Base-by-base conservation (phyloP, 2,329 filamentous ascomycete genomes). In the Colletotrichum shisoi region DNA sequence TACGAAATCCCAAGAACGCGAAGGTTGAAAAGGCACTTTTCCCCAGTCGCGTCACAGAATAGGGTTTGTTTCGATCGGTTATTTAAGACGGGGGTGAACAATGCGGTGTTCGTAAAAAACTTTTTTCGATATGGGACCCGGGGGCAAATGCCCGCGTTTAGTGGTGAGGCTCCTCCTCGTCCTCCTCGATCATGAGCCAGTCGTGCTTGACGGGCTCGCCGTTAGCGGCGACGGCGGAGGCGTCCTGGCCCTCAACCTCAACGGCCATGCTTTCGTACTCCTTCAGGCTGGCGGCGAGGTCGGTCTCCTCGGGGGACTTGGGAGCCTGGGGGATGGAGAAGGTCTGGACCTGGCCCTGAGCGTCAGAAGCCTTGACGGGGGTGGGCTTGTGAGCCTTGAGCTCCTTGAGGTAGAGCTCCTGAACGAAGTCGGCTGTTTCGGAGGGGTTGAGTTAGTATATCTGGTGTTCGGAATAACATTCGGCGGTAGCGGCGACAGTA, bases 341-440 rank as follows among this genome's bases (percentile, higher is more conserved):
- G 79, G 89, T 92, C 80, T 95, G 91, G 75, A 98, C 95, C 75
- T 96, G 91, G 78, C 92, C 94, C 74, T 94, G 90, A 77, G 94
- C 85, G 77, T 98, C 95, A 75, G 88, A 87, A 71, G 93, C 86
- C 86, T 97, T 97, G 83, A 94, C 79, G 73, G 88, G 84, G 64
- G 91, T 84, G 71, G 89, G 84, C 88, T 98, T 98, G 91, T 97
- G 98, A 82, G 89, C 88, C 84, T 94, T 95, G 78, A 99, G 89
- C 83, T 98, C 94, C 81, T 90, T 91, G 74, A 99, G 89, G 87
- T 99, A 99, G 78, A 99, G 88, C 79, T 98, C 94, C 83, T 98
- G 95, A 75, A 99, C 92, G 76, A 97, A 89, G 81, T 99, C 95
- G 88, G 92, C 95, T 98, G 78, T 71, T 58, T 31, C 40, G 27